Evolutionary conservation across 306 rosid genomes (phyloP), one percentile per base, ranked within the genome.

Genomic region (Cucumis hystrix): DNA sequence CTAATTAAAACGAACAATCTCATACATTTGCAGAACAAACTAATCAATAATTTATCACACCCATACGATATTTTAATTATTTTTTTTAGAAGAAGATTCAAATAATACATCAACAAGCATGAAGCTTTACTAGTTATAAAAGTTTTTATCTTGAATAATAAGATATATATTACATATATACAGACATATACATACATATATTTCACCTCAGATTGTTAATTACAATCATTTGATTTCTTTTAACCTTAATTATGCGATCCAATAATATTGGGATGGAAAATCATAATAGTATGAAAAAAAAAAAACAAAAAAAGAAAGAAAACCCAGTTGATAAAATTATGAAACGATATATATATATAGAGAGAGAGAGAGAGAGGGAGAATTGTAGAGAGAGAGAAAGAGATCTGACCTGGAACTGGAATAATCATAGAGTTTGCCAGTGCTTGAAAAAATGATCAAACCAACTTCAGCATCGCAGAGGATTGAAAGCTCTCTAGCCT

Each of bases 381-480:
- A 33, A 37, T 21, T n/a, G 10, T 56, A 28, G 57, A 69, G 58
- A 49, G 58, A 49, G 76, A 71, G 76, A 71, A 23, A 72, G 77
- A 30, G 77, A 73, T 73, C 77, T 54, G 28, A 86, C 91, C 85
- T 85, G 39, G 87, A 77, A 79, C 60, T 83, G 72, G 84, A 71
- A 56, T 67, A 81, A 21, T 85, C 84, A 25, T 55, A 83, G 79
- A 87, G 85, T 47, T 76, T 85, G 13, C 86, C 83, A 5, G 89
- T 51, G 7, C 82, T 15, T 20, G 89, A 84, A 21, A 85, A 83
- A 78, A 87, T 78, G 0, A 65, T 9, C 39, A 87, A 75, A 63
- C 82, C 88, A 57, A 85, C 73, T 56, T 87, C 84, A 70, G 87
- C 87, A 75, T 87, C 90, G 45, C 90, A 83, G 3, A 85, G 79